Evolutionary conservation across 2,329 filamentous ascomycete genomes (phyloP).

Genomic region (Cercospora zeina): DNA sequence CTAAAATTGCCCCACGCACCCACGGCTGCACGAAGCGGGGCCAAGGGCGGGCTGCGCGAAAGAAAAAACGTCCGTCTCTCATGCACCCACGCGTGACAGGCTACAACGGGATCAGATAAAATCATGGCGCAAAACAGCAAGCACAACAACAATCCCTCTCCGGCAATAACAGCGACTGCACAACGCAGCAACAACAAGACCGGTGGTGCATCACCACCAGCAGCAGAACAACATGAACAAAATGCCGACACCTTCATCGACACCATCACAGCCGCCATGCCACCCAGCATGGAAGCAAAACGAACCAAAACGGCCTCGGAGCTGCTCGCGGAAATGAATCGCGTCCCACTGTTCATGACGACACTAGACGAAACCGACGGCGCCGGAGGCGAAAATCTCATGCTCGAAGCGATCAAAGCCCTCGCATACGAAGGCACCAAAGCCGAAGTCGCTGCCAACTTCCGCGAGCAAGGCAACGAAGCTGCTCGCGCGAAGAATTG

Average conservation of each 20-base stretch:
- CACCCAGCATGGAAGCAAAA: conserved; percentile 60
- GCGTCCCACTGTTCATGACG: conserved; percentile 92
- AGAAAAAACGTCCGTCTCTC: neutral
- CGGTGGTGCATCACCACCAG: conserved; percentile 5
- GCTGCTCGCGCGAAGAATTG: conserved; percentile 72
- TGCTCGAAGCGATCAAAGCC: conserved; percentile 83
- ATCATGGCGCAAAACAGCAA: conserved; percentile 19
- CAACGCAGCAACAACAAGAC: conserved; percentile 5
- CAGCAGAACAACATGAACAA: conserved; percentile 7
- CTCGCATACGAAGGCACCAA: conserved; percentile 91
- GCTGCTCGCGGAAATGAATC: conserved; percentile 64
- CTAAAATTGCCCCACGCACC: neutral
- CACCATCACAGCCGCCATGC: conserved; percentile 48
- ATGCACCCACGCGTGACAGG: conserved; percentile 15
- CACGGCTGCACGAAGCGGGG: conserved; percentile 20
- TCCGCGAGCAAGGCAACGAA: conserved; percentile 92
- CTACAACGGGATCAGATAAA: conserved; percentile 14
- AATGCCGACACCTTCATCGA: conserved; percentile 30
- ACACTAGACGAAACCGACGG: conserved; percentile 65
- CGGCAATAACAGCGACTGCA: neutral
- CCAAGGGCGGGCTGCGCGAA: conserved; percentile 2
- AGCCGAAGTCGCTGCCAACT: conserved; percentile 76
- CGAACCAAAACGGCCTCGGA: conserved; percentile 60
- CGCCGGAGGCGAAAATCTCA: conserved; percentile 69
- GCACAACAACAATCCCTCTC: neutral